These are phyloP conservation scores for Cyberlindnera misumaiensis DNA, from an alignment of 805 yeast species.

Conservation along the genomic window DNA sequence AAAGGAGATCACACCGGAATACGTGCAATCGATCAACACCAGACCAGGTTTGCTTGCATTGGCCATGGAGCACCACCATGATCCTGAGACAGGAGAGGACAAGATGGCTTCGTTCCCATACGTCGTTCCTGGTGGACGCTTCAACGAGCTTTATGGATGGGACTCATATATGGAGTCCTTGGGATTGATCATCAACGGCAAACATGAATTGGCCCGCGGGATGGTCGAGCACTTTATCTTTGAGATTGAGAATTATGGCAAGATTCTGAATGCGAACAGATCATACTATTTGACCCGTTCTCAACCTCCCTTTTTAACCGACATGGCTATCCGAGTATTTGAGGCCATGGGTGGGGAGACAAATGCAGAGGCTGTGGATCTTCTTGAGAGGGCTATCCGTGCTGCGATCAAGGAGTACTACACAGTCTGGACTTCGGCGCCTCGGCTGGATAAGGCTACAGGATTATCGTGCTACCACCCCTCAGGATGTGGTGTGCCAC, in stretches of 20 bases:
- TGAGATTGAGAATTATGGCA: conserved; percentile 86
- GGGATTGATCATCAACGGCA: conserved; percentile 66
- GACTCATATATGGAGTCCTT: conserved; percentile 90
- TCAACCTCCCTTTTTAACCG: conserved; percentile 95
- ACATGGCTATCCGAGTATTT: conserved; percentile 73
- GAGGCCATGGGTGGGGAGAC: conserved; percentile 46
- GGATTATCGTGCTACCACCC: conserved; percentile 91
- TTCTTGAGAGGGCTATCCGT: conserved; percentile 53
- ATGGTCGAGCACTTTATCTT: conserved; percentile 90
- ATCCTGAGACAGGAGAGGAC: conserved; percentile 44
- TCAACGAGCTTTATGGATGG: conserved; percentile 97
- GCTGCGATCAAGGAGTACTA: conserved; percentile 87
- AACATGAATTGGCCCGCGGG: conserved; percentile 69
- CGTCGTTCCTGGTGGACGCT: conserved; percentile 95
- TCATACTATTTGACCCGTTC: conserved; percentile 86
- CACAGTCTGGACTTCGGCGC: conserved; percentile 69
- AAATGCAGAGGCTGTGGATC: conserved; percentile 45
- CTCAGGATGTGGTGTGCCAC: conserved; percentile 88
- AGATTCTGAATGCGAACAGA: conserved; percentile 89
- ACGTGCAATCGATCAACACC: conserved; percentile 65
- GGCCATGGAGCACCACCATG: conserved; percentile 51
- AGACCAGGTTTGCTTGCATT: conserved; percentile 84
- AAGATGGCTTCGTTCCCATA: conserved; percentile 68
- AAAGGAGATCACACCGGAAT: conserved; percentile 64
- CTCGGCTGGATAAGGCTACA: conserved; percentile 65